phyloP scores from a whole-genome alignment of 805 yeast species.

The Torulaspora maleeae region DNA sequence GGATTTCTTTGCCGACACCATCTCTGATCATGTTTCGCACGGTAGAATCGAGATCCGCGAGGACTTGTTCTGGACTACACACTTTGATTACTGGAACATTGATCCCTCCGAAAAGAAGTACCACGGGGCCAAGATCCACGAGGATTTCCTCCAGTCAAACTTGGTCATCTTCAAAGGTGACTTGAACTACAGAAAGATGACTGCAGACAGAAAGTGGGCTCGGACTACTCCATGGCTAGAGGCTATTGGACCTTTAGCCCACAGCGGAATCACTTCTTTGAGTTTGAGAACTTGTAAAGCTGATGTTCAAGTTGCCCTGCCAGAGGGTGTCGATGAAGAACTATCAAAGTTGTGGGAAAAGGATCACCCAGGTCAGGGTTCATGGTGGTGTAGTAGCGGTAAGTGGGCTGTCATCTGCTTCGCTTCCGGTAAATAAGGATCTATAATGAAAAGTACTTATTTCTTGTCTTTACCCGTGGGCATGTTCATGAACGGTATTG shows the following conservation, averaged over 20 bases:
- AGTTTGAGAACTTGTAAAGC: constrained; percentile 93
- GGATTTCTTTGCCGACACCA: constrained; percentile 44
- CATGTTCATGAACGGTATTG: constrained; percentile 33
- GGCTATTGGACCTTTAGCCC: constrained; percentile 67
- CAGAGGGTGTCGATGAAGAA: constrained; percentile 65
- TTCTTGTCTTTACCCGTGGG: constrained; percentile 3
- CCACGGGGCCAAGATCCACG: constrained; percentile 54
- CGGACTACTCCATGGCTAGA: constrained; percentile 65
- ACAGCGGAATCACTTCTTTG: constrained; percentile 57
- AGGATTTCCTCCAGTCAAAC: constrained; percentile 56
- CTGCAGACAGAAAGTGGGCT: constrained; percentile 88
- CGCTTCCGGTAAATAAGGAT: constrained; percentile 14
- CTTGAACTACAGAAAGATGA: constrained; percentile 87
- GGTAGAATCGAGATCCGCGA: constrained; percentile 52
- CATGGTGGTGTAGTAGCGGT: constrained; percentile 83
- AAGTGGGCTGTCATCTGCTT: constrained; percentile 88
- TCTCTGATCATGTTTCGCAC: constrained; percentile 40
- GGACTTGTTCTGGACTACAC: constrained; percentile 83
- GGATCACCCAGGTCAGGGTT: constrained; percentile 58
- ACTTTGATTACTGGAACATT: constrained; percentile 69
- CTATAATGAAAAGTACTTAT: constrained; percentile 13
- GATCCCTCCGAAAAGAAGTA: constrained; percentile 45
- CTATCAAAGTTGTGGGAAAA: constrained; percentile 56
- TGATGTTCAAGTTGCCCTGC: constrained; percentile 86
- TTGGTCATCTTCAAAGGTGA: constrained; percentile 91